Conservation (phyloP, 768 basidiomycete genomes). For the Tephrocybe sp. region DNA sequence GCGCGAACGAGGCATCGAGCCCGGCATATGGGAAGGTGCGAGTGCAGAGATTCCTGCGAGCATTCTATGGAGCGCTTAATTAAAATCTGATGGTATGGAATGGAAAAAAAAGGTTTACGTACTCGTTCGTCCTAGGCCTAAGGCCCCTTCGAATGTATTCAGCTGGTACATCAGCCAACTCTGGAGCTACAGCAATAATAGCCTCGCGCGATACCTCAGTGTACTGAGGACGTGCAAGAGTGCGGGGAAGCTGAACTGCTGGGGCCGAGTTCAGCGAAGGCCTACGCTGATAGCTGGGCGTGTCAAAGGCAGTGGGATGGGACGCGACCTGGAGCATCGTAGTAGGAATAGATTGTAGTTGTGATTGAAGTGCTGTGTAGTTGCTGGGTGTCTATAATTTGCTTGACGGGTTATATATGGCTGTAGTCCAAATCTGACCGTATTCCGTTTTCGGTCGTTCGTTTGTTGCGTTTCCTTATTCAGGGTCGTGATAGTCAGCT, state of each 20-base stretch:
- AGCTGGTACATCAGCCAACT: conserved; percentile 60
- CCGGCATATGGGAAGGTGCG: conserved; percentile 56
- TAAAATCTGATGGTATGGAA: conserved; percentile 17
- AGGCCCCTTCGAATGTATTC: conserved; percentile 71
- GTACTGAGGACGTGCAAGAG: conserved; percentile 62
- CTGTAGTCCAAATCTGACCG: conserved; percentile 29
- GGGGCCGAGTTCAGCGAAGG: conserved; percentile 20
- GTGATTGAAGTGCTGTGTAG: conserved; percentile 6
- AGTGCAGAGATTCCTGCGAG: conserved; percentile 52
- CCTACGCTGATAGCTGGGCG: conserved; percentile 34
- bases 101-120: conserved; percentile 25
- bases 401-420: conserved; percentile 25
- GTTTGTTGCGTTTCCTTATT: conserved; percentile 36
- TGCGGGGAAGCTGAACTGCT: conserved; percentile 69
- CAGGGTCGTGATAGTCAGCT: conserved; percentile 18
- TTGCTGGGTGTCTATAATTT: conserved; percentile 7
- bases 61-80: conserved; percentile 39
- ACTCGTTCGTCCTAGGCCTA: conserved; percentile 43
- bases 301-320: conserved; percentile 40
- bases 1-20: conserved; percentile 64
- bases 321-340: conserved; percentile 51
- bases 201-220: conserved; percentile 57
- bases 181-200: conserved; percentile 66
- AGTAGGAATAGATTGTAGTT: background rate
- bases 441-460: conserved; percentile 35